A percentile compares a stretch with the other conserved stretches of the same genome.
These are phyloP conservation scores for Cyclotella choctawhatcheeana DNA, from an alignment of 108 stramenopile species.

Conservation along the genomic window DNA sequence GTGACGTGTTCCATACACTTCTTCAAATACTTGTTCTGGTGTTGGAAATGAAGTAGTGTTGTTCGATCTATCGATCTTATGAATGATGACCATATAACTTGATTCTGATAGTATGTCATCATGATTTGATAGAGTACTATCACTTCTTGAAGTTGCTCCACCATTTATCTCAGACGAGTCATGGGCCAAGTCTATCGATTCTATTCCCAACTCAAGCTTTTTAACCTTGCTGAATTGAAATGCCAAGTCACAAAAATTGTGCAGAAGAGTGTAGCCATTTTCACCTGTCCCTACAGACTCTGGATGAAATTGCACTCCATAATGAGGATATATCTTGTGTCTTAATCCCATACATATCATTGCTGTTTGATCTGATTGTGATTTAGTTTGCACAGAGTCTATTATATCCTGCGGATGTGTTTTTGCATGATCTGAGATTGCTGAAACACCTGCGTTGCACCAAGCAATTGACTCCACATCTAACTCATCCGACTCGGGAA, in stretches of 20 bases:
- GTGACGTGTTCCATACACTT: constrained; percentile 36
- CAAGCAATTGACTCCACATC: constrained; percentile 56
- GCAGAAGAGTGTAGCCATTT: constrained; percentile 58
- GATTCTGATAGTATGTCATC: background rate
- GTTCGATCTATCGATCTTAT: constrained; percentile 29
- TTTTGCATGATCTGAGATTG: constrained; percentile 15
- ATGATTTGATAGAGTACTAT: background rate
- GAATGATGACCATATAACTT: constrained; percentile 37
- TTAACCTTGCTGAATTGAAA: constrained; percentile 12
- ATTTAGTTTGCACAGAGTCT: background rate
- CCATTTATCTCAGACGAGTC: no score
- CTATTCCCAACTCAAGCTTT: background rate
- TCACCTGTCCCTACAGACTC: constrained; percentile 88
- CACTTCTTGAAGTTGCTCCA: background rate
- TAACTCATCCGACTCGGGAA: constrained; percentile 18
- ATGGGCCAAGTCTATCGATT: background rate
- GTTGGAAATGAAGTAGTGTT: constrained; percentile 2
- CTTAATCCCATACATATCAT: constrained; percentile 82
- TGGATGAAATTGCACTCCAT: constrained; percentile 96
- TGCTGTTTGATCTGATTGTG: background rate
- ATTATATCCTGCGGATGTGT: background rate
- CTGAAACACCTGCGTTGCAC: constrained; percentile 29
- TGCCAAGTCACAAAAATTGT: constrained; percentile 67
- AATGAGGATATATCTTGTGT: constrained; percentile 80
- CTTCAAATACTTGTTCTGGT: constrained; percentile 52